A percentile compares a stretch with the other conserved stretches of the same genome.
phyloP scores from a whole-genome alignment of 129 eudicot species.

The Flaveria linearis region DNA sequence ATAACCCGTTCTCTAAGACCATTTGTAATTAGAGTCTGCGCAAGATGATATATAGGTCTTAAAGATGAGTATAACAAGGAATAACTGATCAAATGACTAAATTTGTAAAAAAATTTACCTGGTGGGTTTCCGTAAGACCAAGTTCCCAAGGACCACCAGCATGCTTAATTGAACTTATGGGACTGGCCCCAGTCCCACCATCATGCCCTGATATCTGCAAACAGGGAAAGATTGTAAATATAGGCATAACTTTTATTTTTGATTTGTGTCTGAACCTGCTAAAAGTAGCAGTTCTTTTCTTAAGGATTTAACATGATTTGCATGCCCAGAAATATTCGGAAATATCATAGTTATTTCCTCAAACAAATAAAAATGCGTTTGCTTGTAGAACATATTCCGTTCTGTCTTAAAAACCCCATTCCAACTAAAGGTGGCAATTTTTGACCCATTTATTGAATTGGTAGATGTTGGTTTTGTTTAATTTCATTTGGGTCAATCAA shows the following conservation, averaged over 20 bases:
- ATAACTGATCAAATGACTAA: conserved; percentile 2
- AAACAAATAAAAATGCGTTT: neutral
- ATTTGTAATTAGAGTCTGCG: conserved; percentile 80
- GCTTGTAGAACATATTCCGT: neutral
- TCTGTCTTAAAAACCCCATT: neutral
- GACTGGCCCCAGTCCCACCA: conserved; percentile 99
- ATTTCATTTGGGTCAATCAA: neutral
- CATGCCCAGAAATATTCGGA: neutral
- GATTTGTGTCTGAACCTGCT: neutral
- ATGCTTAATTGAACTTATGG: conserved; percentile 97
- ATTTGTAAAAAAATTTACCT: conserved; percentile 44
- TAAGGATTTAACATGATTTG: neutral
- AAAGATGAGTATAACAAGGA: conserved; percentile 1
- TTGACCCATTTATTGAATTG: neutral
- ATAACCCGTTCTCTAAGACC: conserved; percentile 98
- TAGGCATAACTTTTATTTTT: neutral
- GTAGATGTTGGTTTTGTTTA: neutral
- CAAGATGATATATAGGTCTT: neutral
- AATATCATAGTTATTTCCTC: neutral
- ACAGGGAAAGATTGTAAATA: conserved; percentile 13
- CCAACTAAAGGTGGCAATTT: neutral
- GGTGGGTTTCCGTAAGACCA: conserved; percentile 95
- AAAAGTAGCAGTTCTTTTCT: neutral
- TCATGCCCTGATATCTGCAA: conserved; percentile 97
- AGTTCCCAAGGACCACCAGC: conserved; percentile 99